Percentiles rank a stretch among this genome's conserved stretches.
These are phyloP conservation scores for Solanum piurae DNA, from an alignment of 257 asterid genomes.

Conservation along the genomic window DNA sequence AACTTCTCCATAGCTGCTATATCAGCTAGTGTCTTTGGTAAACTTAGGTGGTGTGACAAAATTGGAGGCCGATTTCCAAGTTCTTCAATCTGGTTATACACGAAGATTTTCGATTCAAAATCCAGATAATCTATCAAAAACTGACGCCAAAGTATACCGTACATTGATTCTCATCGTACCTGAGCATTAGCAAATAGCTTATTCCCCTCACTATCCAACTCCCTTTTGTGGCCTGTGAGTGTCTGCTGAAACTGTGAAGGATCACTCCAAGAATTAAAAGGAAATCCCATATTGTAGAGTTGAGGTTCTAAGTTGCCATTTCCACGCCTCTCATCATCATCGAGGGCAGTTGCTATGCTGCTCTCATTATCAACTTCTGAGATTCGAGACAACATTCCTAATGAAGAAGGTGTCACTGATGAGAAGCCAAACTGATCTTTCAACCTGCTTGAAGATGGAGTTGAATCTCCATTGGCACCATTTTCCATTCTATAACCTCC, in stretches of 20 bases:
- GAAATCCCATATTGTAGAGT: slow-evolving; percentile 29
- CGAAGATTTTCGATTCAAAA: background rate
- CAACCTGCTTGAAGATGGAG: slow-evolving; percentile 16
- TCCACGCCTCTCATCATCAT: slow-evolving; percentile 19
- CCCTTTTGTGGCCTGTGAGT: slow-evolving; percentile 40
- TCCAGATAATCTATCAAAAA: background rate
- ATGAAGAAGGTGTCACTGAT: slow-evolving; percentile 27
- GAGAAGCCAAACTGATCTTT: slow-evolving; percentile 14
- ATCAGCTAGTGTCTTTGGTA: slow-evolving; percentile 49
- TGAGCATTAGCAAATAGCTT: slow-evolving; percentile 15
- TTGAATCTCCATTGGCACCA: slow-evolving; percentile 18
- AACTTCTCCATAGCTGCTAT: slow-evolving; percentile 54
- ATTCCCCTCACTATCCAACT: slow-evolving; percentile 32
- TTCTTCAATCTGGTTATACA: slow-evolving; percentile 28
- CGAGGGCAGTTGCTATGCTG: background rate
- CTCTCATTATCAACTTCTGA: slow-evolving; percentile 40
- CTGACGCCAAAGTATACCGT: background rate
- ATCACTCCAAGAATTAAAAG: slow-evolving; percentile 45
- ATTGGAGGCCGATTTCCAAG: slow-evolving; percentile 23
- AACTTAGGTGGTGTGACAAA: slow-evolving; percentile 59
- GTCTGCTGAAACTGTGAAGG: slow-evolving; percentile 35
- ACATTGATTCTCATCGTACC: slow-evolving; percentile 16
- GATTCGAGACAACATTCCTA: slow-evolving; percentile 46
- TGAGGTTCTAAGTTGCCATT: slow-evolving; percentile 17
- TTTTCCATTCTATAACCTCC: slow-evolving; percentile 24